These are phyloP conservation scores for Nephelium lappaceum DNA, from an alignment of 345 rosid genomes.

Conservation along the genomic window DNA sequence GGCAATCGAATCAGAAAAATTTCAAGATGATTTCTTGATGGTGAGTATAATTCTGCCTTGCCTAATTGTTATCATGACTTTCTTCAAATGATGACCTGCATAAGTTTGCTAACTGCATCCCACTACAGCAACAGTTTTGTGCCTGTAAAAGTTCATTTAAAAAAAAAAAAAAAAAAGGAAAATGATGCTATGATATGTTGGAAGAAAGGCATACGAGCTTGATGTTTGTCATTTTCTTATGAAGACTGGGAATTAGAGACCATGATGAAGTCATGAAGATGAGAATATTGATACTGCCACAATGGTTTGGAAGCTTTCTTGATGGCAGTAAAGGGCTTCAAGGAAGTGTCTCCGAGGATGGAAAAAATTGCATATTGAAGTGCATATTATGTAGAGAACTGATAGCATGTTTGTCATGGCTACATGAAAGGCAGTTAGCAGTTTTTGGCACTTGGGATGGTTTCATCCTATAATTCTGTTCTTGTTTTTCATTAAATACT, in stretches of 20 bases:
- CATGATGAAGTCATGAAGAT: too few species aligned
- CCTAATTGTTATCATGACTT: not conserved
- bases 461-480: not conserved
- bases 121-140: too few species aligned
- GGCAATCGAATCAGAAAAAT: slow-evolving; percentile 87
- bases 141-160: too few species aligned
- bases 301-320: too few species aligned
- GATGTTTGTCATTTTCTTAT: too few species aligned
- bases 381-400: not conserved
- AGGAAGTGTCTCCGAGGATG: not conserved
- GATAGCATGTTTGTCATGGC: not conserved
- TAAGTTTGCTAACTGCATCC: not conserved
- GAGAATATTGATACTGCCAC: too few species aligned
- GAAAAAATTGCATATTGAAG: not conserved
- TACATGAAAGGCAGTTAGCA: not conserved
- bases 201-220: too few species aligned
- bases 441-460: not conserved
- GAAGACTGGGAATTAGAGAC: too few species aligned
- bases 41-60: slow-evolving; percentile 42
- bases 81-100: too few species aligned
- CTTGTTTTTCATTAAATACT: not conserved
- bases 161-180: too few species aligned
- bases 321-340: not conserved
- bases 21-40: slow-evolving; percentile 94
- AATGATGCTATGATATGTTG: too few species aligned